Evolutionary conservation across 106 monocot genomes (phyloP).

Genomic region (Apostasia ramifera): DNA sequence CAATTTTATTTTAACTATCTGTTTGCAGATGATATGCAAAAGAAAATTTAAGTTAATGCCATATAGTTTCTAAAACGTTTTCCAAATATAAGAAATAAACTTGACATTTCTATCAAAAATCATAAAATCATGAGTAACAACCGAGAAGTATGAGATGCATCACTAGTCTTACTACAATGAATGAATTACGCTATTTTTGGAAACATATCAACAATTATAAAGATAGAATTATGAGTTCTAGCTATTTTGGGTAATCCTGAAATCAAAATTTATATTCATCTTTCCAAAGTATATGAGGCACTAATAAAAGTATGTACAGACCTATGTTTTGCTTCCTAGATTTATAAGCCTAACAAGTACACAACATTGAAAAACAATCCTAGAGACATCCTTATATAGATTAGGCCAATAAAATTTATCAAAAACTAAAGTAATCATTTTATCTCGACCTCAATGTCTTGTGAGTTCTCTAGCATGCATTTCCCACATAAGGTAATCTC

Average conservation of each 20-base stretch:
- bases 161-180: not conserved
- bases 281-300: not conserved
- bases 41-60: not conserved
- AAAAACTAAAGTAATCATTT: not conserved
- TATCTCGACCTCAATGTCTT: not conserved
- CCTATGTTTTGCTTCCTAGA: not conserved
- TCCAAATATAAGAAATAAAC: not conserved
- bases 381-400: not conserved
- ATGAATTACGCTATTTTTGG: not conserved
- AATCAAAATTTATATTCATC: not conserved
- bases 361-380: not conserved
- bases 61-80: too few relatives aligned
- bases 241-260: not conserved
- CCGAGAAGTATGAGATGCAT: not conserved
- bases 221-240: not conserved
- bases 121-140: not conserved
- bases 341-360: not conserved
- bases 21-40: not conserved
- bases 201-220: not conserved
- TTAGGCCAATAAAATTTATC: not conserved
- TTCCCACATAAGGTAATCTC: not conserved
- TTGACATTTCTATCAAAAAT: not conserved
- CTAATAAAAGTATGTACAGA: not conserved
- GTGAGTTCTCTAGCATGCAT: not conserved
- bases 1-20: not conserved